phyloP scores from a whole-genome alignment of 176 grass and related monocot genomes.

The Cenchrus purpureus region DNA sequence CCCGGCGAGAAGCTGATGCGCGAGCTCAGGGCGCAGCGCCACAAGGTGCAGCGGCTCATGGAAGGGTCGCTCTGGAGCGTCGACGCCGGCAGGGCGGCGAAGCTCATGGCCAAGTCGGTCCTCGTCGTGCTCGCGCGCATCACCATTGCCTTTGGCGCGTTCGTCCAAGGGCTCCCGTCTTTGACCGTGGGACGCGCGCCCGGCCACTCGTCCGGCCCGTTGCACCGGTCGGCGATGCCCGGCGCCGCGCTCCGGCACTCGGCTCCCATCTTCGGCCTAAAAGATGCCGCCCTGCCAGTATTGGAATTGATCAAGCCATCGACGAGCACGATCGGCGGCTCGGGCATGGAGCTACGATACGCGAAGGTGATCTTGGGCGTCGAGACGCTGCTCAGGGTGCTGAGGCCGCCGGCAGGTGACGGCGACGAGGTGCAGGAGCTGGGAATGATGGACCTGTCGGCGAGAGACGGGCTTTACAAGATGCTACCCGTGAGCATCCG shows the following conservation, averaged over 20 bases:
- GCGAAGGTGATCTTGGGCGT: constrained; percentile 70
- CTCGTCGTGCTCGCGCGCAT: constrained; percentile 70
- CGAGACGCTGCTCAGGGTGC: constrained; percentile 48
- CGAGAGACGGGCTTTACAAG: constrained; percentile 73
- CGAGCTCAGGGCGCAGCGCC: constrained; percentile 54
- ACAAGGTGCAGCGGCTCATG: constrained; percentile 59
- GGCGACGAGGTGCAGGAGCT: constrained; percentile 2
- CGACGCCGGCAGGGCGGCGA: constrained; percentile 48
- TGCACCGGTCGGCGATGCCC: constrained; percentile 29
- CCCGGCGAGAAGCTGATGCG: constrained; percentile 40
- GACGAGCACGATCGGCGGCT: constrained; percentile 55
- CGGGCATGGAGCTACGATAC: constrained; percentile 66
- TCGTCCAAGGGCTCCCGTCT: constrained; percentile 59
- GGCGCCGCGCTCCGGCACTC: constrained; percentile 54
- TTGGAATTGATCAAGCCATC: constrained; percentile 42
- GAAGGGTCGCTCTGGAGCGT: constrained; percentile 71
- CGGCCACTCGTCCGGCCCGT: constrained; percentile 54
- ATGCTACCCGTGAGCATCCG: constrained; percentile 76
- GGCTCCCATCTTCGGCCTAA: constrained; percentile 61
- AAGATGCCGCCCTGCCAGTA: constrained; percentile 13
- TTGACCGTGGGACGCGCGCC: background rate
- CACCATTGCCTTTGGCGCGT: constrained; percentile 51
- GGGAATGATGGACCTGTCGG: constrained; percentile 52
- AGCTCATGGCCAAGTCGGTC: constrained; percentile 69
- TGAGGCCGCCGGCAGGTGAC: constrained; percentile 34